Evolutionary conservation across 345 rosid genomes (phyloP).

Genomic region (Salix viminalis): DNA sequence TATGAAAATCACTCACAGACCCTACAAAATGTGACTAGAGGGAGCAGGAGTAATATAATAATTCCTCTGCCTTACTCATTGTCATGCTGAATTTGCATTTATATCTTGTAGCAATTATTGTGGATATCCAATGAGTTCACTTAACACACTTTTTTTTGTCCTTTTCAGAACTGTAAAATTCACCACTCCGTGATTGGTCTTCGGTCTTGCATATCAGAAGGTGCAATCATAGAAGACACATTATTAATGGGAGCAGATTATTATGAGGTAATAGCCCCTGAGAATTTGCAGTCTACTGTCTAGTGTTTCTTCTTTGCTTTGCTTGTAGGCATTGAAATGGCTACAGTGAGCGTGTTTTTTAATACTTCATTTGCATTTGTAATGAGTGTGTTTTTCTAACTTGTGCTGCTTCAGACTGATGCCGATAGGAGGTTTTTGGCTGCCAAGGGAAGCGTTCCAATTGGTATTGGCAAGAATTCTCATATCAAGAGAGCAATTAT

Average conservation of each 20-base stretch:
- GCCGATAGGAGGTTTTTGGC: constrained; percentile 80
- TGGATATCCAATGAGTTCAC: not conserved
- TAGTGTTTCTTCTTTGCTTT: not conserved
- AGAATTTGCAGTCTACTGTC: not conserved
- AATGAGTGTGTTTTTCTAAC: not conserved
- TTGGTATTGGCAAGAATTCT: constrained; percentile 80
- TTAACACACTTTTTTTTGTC: not conserved
- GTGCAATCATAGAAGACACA: constrained; percentile 89
- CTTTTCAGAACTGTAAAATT: constrained; percentile 76
- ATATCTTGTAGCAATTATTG: not conserved
- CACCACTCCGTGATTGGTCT: constrained; percentile 95
- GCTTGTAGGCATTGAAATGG: not conserved
- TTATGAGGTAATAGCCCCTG: constrained; percentile 54
- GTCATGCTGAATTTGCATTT: too few species aligned
- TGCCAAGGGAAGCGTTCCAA: constrained; percentile 88
- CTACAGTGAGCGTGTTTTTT: not conserved
- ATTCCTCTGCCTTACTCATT: too few species aligned
- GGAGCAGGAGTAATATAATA: too few species aligned
- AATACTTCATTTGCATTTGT: not conserved
- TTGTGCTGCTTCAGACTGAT: constrained; percentile 51
- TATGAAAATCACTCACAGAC: too few species aligned
- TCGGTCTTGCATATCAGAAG: constrained; percentile 91
- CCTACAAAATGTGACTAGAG: too few species aligned
- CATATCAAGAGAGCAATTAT: constrained; percentile 91
- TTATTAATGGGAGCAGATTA: constrained; percentile 95